Conservation (phyloP, 495 filamentous ascomycete genomes). For the Entonaema liquescens region DNA sequence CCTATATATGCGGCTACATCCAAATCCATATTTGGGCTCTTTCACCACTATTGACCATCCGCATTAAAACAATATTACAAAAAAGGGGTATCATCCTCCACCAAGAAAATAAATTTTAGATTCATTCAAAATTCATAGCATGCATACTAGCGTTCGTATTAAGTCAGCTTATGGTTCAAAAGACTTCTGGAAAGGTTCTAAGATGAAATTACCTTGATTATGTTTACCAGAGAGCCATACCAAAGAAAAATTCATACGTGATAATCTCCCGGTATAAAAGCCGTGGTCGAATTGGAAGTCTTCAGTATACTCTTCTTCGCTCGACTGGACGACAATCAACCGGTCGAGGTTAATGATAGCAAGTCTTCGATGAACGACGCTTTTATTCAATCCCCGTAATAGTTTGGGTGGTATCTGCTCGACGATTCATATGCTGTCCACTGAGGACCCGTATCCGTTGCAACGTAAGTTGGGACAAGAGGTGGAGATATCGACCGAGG, state of each 20-base stretch:
- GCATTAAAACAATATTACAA: neutral
- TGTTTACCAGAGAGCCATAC: neutral
- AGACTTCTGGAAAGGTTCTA: neutral
- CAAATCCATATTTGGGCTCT: neutral
- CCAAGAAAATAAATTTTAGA: neutral
- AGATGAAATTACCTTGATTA: neutral
- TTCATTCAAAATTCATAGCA: neutral
- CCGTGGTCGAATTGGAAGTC: neutral
- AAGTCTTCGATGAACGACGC: neutral
- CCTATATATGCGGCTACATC: neutral
- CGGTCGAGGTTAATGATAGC: neutral
- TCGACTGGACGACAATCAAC: no score
- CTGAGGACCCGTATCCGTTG: slow-evolving; percentile 5
- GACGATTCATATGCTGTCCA: slow-evolving; percentile 35
- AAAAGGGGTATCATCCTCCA: slow-evolving; percentile 10
- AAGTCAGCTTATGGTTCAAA: neutral
- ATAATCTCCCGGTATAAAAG: neutral
- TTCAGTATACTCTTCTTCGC: neutral
- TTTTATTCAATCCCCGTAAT: slow-evolving; percentile 16
- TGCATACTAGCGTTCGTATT: neutral
- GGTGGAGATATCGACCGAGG: slow-evolving; percentile 41
- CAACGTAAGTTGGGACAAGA: slow-evolving; percentile 24
- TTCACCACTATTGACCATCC: no score
- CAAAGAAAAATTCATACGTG: neutral
- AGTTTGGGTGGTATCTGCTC: neutral